A percentile compares a stretch with the other conserved stretches of the same genome.
phyloP scores from a whole-genome alignment of 2,329 filamentous ascomycete genomes.

The Phyllosticta citribraziliensis region DNA sequence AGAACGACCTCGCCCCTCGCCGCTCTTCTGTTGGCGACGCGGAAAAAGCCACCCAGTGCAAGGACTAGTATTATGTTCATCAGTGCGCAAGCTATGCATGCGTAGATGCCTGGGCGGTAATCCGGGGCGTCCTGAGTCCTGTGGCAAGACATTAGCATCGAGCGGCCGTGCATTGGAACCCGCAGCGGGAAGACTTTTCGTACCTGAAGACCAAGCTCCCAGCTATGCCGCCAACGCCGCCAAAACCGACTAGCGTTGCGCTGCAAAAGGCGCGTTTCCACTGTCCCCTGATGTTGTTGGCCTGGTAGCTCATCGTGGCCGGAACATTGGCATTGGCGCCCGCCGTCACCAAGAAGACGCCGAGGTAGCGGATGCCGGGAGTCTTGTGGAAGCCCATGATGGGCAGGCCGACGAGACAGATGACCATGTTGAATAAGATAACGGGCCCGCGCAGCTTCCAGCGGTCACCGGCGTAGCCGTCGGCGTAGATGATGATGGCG shows the following conservation, averaged over 20 bases:
- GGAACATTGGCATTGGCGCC: slow-evolving; percentile 73
- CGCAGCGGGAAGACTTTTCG: slow-evolving; percentile 17
- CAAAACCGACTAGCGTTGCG: slow-evolving; percentile 65
- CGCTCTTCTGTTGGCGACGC: slow-evolving; percentile 26
- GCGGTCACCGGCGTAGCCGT: slow-evolving; percentile 57
- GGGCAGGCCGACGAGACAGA: slow-evolving; percentile 59
- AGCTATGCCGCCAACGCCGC: slow-evolving; percentile 69
- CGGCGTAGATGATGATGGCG: slow-evolving; percentile 34
- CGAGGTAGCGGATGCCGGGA: slow-evolving; percentile 56
- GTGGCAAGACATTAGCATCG: background rate
- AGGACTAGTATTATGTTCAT: slow-evolving; percentile 27
- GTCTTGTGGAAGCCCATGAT: slow-evolving; percentile 59
- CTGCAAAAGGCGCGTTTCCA: slow-evolving; percentile 79
- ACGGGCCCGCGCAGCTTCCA: slow-evolving; percentile 57
- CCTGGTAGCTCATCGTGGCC: slow-evolving; percentile 66
- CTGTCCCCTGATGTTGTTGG: slow-evolving; percentile 79
- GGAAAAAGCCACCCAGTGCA: slow-evolving; percentile 24
- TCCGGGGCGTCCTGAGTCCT: slow-evolving; percentile 27
- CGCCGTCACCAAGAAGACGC: slow-evolving; percentile 65
- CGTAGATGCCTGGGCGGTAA: slow-evolving; percentile 28
- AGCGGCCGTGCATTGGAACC: background rate
- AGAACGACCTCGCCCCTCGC: slow-evolving; percentile 33
- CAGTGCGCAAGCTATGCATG: slow-evolving; percentile 28
- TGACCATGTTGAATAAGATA: slow-evolving; percentile 54
- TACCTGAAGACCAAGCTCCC: slow-evolving; percentile 59